Conservation (phyloP, 2,329 filamentous ascomycete genomes). For the Pestalotiopsis fici region DNA sequence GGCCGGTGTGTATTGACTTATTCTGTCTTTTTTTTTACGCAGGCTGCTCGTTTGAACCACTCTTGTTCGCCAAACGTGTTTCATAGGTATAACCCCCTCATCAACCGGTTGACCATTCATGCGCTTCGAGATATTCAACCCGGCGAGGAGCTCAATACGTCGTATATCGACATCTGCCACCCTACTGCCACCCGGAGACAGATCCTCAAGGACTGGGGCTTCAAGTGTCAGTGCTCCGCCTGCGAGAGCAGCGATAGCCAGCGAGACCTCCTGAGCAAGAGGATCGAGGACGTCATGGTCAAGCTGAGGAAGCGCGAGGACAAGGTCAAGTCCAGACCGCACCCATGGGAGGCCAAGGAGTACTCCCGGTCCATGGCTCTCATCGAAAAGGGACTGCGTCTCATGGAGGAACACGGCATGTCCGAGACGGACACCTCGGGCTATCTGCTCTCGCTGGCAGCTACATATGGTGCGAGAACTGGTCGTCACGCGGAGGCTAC, state of each 20-base stretch:
- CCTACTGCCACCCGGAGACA: background rate
- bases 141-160: conserved; percentile 7
- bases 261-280: background rate
- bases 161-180: conserved; percentile 9
- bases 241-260: background rate
- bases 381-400: background rate
- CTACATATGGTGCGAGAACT: background rate
- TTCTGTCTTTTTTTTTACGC: background rate
- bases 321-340: background rate
- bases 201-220: conserved; percentile 5
- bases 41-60: conserved; percentile 2
- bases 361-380: background rate
- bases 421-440: conserved; percentile 4
- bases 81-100: conserved; percentile 2
- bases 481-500: background rate
- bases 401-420: conserved; percentile 4
- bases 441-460: background rate
- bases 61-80: conserved; percentile 7
- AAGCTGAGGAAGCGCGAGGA: conserved; percentile 1
- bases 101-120: conserved; percentile 3
- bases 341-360: background rate
- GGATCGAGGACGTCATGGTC: background rate
- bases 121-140: conserved; percentile 2
- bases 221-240: background rate
- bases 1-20: background rate